phyloP scores from a whole-genome alignment of 2,329 filamentous ascomycete species.

The Magnaporthiopsis incrustans region DNA sequence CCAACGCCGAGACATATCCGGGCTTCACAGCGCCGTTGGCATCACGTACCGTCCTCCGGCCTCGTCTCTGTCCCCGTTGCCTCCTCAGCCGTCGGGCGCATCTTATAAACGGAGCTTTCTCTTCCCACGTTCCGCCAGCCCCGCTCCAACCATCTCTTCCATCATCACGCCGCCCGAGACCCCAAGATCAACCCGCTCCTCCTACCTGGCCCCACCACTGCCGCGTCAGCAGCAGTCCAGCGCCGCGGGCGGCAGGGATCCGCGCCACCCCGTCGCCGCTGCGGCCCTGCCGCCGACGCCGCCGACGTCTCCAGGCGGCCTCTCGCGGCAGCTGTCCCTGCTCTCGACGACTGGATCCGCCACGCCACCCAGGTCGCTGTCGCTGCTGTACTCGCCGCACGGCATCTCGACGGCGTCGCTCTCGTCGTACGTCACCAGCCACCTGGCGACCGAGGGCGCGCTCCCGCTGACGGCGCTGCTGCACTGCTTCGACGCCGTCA shows the following conservation, averaged over 20 bases:
- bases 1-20: slow-evolving; percentile 51
- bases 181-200: slow-evolving; percentile 16
- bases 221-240: background rate
- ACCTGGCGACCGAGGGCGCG: slow-evolving; percentile 47
- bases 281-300: slow-evolving; percentile 24
- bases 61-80: slow-evolving; percentile 9
- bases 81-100: slow-evolving; percentile 8
- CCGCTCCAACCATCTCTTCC: background rate
- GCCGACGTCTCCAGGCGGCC: slow-evolving; percentile 24
- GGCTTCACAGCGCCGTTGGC: slow-evolving; percentile 58
- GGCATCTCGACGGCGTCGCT: slow-evolving; percentile 48
- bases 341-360: slow-evolving; percentile 5
- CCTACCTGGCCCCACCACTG: background rate
- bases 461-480: slow-evolving; percentile 56
- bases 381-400: slow-evolving; percentile 57
- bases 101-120: slow-evolving; percentile 1
- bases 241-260: background rate
- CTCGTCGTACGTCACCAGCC: slow-evolving; percentile 45
- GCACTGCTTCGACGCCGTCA: slow-evolving; percentile 53
- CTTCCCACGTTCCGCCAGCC: background rate
- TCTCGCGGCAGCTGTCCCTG: slow-evolving; percentile 9
- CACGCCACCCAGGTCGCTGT: slow-evolving; percentile 34
- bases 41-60: slow-evolving; percentile 62
- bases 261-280: slow-evolving; percentile 6
- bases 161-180: slow-evolving; percentile 23